These are phyloP conservation scores for Arctium minus DNA, from an alignment of 129 eudicot species.

Conservation along the genomic window DNA sequence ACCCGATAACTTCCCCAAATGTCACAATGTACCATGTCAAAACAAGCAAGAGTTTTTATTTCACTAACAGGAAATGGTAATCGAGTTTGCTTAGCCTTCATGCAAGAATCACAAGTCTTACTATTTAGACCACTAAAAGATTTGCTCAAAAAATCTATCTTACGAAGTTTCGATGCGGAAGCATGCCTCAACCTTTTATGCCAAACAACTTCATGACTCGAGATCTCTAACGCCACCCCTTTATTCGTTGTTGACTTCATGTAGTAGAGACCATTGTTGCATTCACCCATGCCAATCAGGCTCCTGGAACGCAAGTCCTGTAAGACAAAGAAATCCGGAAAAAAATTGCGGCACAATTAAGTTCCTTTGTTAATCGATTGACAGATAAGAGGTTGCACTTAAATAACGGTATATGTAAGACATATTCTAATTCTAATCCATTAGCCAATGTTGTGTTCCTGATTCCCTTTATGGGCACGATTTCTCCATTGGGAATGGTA, in stretches of 20 bases:
- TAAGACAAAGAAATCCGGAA: not conserved
- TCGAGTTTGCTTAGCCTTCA: not conserved
- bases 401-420: not conserved
- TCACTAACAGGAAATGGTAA: not conserved
- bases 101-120: not conserved
- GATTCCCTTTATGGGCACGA: not conserved
- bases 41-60: not conserved
- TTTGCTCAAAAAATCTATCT: too few relatives aligned
- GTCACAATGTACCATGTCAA: not conserved
- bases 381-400: not conserved
- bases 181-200: too few relatives aligned
- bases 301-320: not conserved
- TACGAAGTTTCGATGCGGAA: not conserved
- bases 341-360: not conserved
- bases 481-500: not conserved
- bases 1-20: not conserved
- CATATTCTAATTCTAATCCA: not conserved
- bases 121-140: not conserved
- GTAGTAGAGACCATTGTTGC: not conserved
- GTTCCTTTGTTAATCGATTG: not conserved
- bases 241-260: not conserved
- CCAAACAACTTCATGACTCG: too few relatives aligned
- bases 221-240: not conserved
- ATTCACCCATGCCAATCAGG: not conserved
- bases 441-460: too few relatives aligned